Conservation (phyloP, 2,329 filamentous ascomycete genomes). For the Fusarium pseudoanthophilum region DNA sequence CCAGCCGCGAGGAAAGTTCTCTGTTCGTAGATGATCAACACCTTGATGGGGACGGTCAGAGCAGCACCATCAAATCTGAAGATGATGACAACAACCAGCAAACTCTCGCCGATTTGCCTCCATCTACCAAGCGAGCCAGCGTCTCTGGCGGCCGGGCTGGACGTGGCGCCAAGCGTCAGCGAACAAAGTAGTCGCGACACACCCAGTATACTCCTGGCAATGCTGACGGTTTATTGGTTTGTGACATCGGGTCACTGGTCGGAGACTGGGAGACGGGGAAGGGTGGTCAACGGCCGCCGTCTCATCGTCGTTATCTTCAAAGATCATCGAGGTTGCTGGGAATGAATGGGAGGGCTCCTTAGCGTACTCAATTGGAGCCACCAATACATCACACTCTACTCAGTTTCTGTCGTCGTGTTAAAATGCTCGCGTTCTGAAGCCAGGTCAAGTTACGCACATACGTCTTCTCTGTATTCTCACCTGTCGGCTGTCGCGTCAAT, state of each 20-base stretch:
- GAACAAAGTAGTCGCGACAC: neutral
- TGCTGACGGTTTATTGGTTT: rapidly evolving
- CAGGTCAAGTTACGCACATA: rapidly evolving
- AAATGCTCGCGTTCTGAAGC: rapidly evolving
- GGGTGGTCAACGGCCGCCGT: neutral
- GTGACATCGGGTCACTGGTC: no score
- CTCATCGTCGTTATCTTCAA: neutral
- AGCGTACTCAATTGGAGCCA: rapidly evolving
- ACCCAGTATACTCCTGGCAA: rapidly evolving
- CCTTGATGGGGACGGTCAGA: rapidly evolving
- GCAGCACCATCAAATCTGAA: neutral
- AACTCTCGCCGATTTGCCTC: neutral
- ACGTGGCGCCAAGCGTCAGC: neutral
- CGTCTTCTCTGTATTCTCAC: neutral
- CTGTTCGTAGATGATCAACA: neutral
- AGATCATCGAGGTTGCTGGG: neutral
- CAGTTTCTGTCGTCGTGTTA: rapidly evolving
- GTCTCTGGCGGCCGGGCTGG: neutral
- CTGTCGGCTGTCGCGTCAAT: neutral
- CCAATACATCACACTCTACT: rapidly evolving
- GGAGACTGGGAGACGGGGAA: neutral
- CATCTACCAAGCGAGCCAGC: neutral
- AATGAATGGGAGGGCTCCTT: rapidly evolving
- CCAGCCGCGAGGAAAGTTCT: neutral
- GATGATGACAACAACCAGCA: neutral